Evolutionary conservation across 108 stramenopile genomes (phyloP), one percentile per base, ranked within the genome.

Genomic region (Aurantiochytrium sp.): DNA sequence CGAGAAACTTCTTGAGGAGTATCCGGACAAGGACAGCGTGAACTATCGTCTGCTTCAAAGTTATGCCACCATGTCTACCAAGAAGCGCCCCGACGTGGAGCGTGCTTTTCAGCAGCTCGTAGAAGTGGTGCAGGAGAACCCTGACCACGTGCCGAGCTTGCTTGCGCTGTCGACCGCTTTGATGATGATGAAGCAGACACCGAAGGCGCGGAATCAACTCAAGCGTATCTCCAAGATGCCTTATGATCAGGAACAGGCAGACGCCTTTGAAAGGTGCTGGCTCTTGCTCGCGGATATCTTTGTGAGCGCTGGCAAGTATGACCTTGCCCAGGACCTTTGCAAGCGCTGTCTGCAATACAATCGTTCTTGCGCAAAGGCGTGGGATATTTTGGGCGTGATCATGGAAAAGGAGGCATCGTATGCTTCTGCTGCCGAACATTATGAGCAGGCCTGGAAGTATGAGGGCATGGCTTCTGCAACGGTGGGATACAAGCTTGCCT

Each of bases 401-500:
- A 89, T 92, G 72, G 95, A 95, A 90, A 94, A 93, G 93, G 95
- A 95, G 76, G 71, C 55, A 14, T 90, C 91, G 42, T 95, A 95
- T 87, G 91, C 90, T 60, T 91, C 94, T 18, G 95, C 95, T 4
- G 94, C 95, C 16, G 95, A 95, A 5, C 87, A 87, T 89, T 95
- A 95, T 60, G 93, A 92, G 18, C 89, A 94, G 90, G 93, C 93
- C 5, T 95, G 95, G 95, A 88, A 73, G 16, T 91, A 94, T 5
- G 93, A 94, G n/a, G 58, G 91, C 88, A 88, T 93, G 89, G 91
- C 93, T 4, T 91, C 92, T 5, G 95, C 95, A 6, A 89, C 89
- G 8, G 91, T 93, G 4, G 95, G 95, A 8, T 95, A 93, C 76
- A 95, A 95, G 87, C 88, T 95, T 4, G 94, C 94, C 21, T 95